Conservation (phyloP, 768 basidiomycete genomes). For the Hericium rajendrae region DNA sequence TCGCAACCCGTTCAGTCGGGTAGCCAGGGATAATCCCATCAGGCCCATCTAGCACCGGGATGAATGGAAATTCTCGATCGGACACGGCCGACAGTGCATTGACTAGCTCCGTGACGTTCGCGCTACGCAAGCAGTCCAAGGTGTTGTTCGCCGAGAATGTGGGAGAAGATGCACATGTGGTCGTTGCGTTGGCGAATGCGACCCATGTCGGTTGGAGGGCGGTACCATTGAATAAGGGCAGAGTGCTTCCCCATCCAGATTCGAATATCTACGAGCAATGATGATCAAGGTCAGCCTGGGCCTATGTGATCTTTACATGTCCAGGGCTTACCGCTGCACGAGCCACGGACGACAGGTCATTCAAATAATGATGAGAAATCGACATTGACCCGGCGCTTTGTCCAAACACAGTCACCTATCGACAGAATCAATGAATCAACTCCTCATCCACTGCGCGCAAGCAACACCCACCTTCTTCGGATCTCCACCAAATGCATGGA, state of each 20-base stretch:
- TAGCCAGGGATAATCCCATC: slow-evolving; percentile 30
- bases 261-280: slow-evolving; percentile 30
- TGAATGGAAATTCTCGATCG: slow-evolving; percentile 24
- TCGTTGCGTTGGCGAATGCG: slow-evolving; percentile 28
- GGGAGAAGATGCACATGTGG: slow-evolving; percentile 24
- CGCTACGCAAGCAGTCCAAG: slow-evolving; percentile 24
- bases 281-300: neutral
- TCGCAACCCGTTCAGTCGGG: slow-evolving; percentile 24
- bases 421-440: neutral
- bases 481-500: slow-evolving; percentile 23
- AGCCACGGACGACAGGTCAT: slow-evolving; percentile 17
- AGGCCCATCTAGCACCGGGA: slow-evolving; percentile 33
- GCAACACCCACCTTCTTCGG: slow-evolving; percentile 8
- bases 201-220: slow-evolving; percentile 28
- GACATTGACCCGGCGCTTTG: slow-evolving; percentile 31
- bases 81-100: slow-evolving; percentile 14
- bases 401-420: slow-evolving; percentile 29
- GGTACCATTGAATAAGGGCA: slow-evolving; percentile 21
- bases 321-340: slow-evolving; percentile 14
- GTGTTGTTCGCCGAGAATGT: slow-evolving; percentile 18
- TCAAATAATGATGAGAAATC: slow-evolving; percentile 21
- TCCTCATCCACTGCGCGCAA: no score
- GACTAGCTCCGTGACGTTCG: slow-evolving; percentile 10
- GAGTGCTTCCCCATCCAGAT: slow-evolving; percentile 27
- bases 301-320: no score